Conservation (phyloP, 805 yeast genomes). For the Pichia ethanolica region DNA sequence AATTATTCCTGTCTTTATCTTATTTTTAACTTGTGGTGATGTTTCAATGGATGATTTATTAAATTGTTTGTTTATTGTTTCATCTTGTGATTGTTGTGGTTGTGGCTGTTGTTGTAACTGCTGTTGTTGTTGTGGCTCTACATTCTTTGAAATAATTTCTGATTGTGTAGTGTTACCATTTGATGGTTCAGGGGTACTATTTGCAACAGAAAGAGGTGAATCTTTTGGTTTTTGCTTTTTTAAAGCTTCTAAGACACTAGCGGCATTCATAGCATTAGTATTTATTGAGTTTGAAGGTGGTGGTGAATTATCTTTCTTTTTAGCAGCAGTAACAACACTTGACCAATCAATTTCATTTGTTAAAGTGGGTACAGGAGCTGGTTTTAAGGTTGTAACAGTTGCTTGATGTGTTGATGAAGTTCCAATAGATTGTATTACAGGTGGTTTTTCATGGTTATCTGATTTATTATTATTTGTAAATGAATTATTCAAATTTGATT, state of each 20-base stretch:
- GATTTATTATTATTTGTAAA: background rate
- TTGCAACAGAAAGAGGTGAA: constrained; percentile 4
- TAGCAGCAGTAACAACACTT: constrained; percentile 24
- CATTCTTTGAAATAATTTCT: no score
- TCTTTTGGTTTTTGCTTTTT: constrained; percentile 29
- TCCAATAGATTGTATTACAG: constrained; percentile 14
- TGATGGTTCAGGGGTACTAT: no score
- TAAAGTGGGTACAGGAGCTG: constrained; percentile 30
- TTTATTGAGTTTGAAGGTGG: constrained; percentile 13
- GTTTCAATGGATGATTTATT: no score
- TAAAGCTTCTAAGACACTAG: constrained; percentile 31
- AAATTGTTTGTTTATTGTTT: no score
- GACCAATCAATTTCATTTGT: constrained; percentile 29
- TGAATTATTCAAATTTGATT: constrained; percentile 2
- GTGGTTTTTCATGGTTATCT: constrained; percentile 5
- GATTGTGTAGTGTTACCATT: no score
- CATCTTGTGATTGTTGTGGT: no score
- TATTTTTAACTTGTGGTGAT: no score
- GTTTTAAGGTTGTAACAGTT: constrained; percentile 26
- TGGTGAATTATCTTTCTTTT: constrained; percentile 6
- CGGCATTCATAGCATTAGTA: constrained; percentile 29
- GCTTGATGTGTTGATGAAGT: constrained; percentile 13
- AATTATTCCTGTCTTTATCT: no score
- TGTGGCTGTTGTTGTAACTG: no score
- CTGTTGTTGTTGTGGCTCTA: no score